Evolutionary conservation across 768 basidiomycete genomes (phyloP).

Genomic region (Gymnopilus dilepis): DNA sequence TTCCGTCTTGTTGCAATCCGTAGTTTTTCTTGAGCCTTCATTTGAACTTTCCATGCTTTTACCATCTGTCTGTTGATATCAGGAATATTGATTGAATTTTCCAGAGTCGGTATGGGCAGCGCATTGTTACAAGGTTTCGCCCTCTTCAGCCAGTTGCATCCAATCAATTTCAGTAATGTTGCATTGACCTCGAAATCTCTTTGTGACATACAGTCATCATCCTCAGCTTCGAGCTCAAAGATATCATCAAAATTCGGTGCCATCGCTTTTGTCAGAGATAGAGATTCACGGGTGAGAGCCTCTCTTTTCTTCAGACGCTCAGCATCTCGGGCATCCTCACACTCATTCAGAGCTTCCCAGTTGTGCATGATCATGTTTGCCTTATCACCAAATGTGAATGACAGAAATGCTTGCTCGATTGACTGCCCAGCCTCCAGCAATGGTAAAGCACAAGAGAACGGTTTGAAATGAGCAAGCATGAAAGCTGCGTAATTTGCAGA

Average conservation of each 20-base stretch:
- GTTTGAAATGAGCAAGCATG: constrained; percentile 15
- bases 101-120: not conserved
- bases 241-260: not conserved
- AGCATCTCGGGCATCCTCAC: constrained; percentile 40
- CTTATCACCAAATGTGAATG: constrained; percentile 2
- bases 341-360: constrained; percentile 40
- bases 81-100: not conserved
- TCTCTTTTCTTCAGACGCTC: constrained; percentile 27
- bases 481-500: not conserved
- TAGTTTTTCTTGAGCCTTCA: constrained; percentile 3
- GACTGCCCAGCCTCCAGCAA: not conserved
- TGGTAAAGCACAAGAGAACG: not conserved
- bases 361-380: constrained; percentile 28
- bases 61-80: not conserved
- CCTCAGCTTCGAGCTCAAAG: not conserved
- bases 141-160: not conserved
- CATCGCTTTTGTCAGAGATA: not conserved
- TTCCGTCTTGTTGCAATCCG: not conserved
- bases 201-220: too few relatives aligned
- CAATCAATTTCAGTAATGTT: not conserved
- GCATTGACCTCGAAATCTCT: too few relatives aligned
- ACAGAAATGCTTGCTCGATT: not conserved
- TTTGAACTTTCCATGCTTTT: constrained; percentile 2
- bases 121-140: too few relatives aligned
- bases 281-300: not conserved